Evolutionary conservation across 2,329 filamentous ascomycete species (phyloP), one percentile per base, ranked within the genome.

Genomic region (Xylaria sp.): DNA sequence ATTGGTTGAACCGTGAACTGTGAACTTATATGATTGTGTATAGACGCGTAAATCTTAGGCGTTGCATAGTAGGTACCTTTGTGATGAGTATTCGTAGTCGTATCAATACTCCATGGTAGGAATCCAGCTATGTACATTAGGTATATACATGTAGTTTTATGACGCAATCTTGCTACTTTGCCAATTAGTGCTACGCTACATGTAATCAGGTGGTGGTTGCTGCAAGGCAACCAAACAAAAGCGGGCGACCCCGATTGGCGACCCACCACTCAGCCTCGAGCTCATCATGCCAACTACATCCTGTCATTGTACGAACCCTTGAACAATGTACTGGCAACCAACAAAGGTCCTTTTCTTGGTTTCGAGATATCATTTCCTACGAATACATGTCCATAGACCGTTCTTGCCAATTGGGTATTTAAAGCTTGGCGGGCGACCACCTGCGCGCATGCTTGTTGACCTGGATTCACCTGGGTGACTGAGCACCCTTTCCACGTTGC

Each of bases 211-310:
- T 3, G 9, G 11, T 13, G 9, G 29, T 13, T 34, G 6, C 44
- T 42, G 21, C 52, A 46, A 46, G 39, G 41, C 44, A 16, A 47
- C 50, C 43, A 53, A 44, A 50, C 44, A 57, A 53, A 54, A 57
- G 46, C n/a, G 51, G 39, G 52, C 18, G 47, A 51, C 49, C 44
- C 21, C 44, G 50, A 52, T 49, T 50, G n/a, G 54, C 21, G 55
- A 60, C 62, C 57, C 56, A 62, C 54, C 48, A 58, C 44, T 58
- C 63, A 60, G 59, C 59, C 61, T 65, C 62, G 58, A 57, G 37
- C 51, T 45, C 41, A 44, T 55, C 53, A 57, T 60, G 44, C 44
- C 45, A 40, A 63, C 59, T 57, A 59, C 61, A 64, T 53, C 55
- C 42, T 49, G 46, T 56, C 21, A 49, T 54, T 45, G 47, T 57